Evolutionary conservation across 768 basidiomycete species (phyloP).

Genomic region (Punctularia strigosozonata): DNA sequence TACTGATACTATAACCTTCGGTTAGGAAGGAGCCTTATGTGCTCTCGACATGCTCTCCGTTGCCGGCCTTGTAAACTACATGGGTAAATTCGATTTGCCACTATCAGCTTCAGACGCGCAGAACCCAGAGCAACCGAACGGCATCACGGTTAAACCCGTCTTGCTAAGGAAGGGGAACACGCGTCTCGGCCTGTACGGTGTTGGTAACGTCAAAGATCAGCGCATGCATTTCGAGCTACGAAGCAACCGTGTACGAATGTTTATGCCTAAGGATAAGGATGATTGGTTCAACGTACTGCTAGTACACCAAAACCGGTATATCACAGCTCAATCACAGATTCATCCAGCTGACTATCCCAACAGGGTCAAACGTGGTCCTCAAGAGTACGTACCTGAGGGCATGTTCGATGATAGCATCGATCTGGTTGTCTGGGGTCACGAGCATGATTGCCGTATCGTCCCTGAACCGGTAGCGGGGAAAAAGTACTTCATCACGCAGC

Average conservation of each 20-base stretch:
- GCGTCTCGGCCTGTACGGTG: slow-evolving; percentile 83
- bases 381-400: slow-evolving; percentile 89
- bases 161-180: slow-evolving; percentile 83
- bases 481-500: slow-evolving; percentile 85
- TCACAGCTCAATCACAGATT: slow-evolving; percentile 1
- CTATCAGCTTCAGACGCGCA: slow-evolving; percentile 55
- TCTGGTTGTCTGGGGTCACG: slow-evolving; percentile 96
- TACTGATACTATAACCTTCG: not conserved
- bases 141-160: slow-evolving; percentile 84
- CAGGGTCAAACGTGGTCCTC: slow-evolving; percentile 90
- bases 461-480: slow-evolving; percentile 90
- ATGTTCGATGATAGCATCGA: slow-evolving; percentile 95
- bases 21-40: slow-evolving; percentile 86
- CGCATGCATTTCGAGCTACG: slow-evolving; percentile 94
- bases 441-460: slow-evolving; percentile 90
- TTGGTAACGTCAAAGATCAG: slow-evolving; percentile 94
- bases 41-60: slow-evolving; percentile 93
- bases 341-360: not conserved
- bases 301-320: slow-evolving; percentile 92
- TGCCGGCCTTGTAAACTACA: slow-evolving; percentile 91
- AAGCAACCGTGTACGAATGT: slow-evolving; percentile 93
- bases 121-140: too few species aligned
- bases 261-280: slow-evolving; percentile 83
- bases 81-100: slow-evolving; percentile 91
- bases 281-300: slow-evolving; percentile 93